Percentiles rank a stretch among this genome's conserved stretches.
phyloP scores from a whole-genome alignment of 1,284 basidiomycete genomes.

The Malassezia caprae region DNA sequence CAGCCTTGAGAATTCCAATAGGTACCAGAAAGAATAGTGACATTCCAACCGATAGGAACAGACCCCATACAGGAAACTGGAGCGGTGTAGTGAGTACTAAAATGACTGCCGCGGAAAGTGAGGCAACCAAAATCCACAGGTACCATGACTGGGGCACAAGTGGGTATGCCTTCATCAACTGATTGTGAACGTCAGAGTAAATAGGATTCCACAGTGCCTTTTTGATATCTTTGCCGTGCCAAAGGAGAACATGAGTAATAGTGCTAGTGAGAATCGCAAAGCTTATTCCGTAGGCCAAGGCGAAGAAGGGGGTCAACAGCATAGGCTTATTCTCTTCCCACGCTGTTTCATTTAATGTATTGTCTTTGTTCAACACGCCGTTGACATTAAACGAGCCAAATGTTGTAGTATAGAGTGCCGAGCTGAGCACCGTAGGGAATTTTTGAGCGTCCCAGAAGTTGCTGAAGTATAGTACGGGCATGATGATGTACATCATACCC shows the following conservation, averaged over 20 bases:
- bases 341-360: conserved; percentile 50
- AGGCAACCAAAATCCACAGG: conserved; percentile 29
- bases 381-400: conserved; percentile 32
- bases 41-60: conserved; percentile 51
- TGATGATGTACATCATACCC: conserved; percentile 52
- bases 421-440: conserved; percentile 50
- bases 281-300: conserved; percentile 49
- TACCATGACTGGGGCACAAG: conserved; percentile 45
- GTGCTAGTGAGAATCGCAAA: conserved; percentile 53
- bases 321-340: conserved; percentile 50
- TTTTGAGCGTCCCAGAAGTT: conserved; percentile 51
- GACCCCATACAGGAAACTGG: conserved; percentile 52
- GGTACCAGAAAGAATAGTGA: conserved; percentile 49
- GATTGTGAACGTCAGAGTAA: conserved; percentile 46
- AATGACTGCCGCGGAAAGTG: conserved; percentile 47
- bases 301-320: conserved; percentile 52
- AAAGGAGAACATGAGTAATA: conserved; percentile 52
- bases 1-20: conserved; percentile 52
- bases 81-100: conserved; percentile 51
- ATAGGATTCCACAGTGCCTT: conserved; percentile 48
- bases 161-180: conserved; percentile 43
- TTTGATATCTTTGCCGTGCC: conserved; percentile 52
- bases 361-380: conserved; percentile 33
- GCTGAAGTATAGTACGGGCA: conserved; percentile 50
- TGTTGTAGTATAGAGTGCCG: conserved; percentile 48